These are phyloP conservation scores for Calcarisporium arbuscula DNA, from an alignment of 2,329 filamentous ascomycete genomes.

Conservation along the genomic window DNA sequence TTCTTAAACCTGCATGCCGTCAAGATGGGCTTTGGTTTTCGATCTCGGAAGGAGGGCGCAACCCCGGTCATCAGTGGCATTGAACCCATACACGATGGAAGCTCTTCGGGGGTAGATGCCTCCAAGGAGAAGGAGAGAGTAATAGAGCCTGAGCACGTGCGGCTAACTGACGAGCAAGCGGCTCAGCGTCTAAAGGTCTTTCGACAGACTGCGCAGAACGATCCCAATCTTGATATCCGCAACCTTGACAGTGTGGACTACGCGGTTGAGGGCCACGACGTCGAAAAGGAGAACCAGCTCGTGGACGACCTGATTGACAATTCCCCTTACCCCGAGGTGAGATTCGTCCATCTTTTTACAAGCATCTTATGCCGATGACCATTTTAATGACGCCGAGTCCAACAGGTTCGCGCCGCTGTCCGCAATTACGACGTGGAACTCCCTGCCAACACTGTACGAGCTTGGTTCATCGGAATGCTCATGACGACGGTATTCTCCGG, in stretches of 20 bases:
- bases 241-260: slow-evolving; percentile 46
- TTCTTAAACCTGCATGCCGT: no score
- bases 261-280: slow-evolving; percentile 35
- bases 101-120: no score
- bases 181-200: no score
- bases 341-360: slow-evolving; percentile 7
- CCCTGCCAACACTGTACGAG: slow-evolving; percentile 34
- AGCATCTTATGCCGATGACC: no score
- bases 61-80: no score
- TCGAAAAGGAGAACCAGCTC: slow-evolving; percentile 37
- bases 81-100: no score
- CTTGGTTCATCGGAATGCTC: slow-evolving; percentile 30
- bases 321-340: slow-evolving; percentile 30
- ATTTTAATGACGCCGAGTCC: slow-evolving; percentile 1
- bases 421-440: slow-evolving; percentile 33
- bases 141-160: no score
- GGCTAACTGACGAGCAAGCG: no score
- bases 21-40: no score
- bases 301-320: slow-evolving; percentile 44
- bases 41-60: no score
- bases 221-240: slow-evolving; percentile 49
- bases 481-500: slow-evolving; percentile 21
- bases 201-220: no score
- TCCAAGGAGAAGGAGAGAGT: no score
- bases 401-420: slow-evolving; percentile 37